phyloP scores from a whole-genome alignment of 129 eudicot species.

The Heracleum sosnowskyi region DNA sequence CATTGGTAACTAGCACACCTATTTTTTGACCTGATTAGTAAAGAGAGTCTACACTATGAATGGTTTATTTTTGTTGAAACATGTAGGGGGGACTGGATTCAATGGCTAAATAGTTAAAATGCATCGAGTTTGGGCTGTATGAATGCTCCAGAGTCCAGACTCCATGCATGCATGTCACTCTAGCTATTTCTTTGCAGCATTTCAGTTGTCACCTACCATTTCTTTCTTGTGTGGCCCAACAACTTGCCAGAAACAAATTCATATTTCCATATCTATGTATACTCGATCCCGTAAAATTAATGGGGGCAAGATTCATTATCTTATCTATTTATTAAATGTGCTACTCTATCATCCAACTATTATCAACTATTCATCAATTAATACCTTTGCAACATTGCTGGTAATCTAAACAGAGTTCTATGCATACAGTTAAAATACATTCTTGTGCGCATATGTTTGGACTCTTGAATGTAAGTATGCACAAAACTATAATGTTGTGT shows the following conservation, averaged over 20 bases:
- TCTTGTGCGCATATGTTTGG: no score
- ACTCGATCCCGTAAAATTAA: not conserved
- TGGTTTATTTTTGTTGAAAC: no score
- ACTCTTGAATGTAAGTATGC: no score
- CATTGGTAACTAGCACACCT: no score
- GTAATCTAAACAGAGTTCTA: no score
- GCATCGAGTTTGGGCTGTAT: not conserved
- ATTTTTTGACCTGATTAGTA: no score
- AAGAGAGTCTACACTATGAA: no score
- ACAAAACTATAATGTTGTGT: no score
- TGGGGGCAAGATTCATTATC: not conserved
- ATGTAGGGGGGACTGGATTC: no score
- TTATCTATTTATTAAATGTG: not conserved
- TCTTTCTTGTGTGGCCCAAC: not conserved
- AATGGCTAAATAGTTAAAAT: not conserved
- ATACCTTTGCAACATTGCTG: not conserved
- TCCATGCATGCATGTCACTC: slow-evolving; percentile 3
- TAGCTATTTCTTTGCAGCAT: not conserved
- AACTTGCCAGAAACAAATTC: not conserved
- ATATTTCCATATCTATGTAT: not conserved
- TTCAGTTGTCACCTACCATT: not conserved
- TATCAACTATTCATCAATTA: not conserved
- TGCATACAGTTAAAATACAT: no score
- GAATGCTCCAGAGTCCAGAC: not conserved
- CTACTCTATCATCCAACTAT: not conserved